These are phyloP conservation scores for Aegilops bicornis DNA, from an alignment of 176 grass and related monocot genomes.

Conservation along the genomic window DNA sequence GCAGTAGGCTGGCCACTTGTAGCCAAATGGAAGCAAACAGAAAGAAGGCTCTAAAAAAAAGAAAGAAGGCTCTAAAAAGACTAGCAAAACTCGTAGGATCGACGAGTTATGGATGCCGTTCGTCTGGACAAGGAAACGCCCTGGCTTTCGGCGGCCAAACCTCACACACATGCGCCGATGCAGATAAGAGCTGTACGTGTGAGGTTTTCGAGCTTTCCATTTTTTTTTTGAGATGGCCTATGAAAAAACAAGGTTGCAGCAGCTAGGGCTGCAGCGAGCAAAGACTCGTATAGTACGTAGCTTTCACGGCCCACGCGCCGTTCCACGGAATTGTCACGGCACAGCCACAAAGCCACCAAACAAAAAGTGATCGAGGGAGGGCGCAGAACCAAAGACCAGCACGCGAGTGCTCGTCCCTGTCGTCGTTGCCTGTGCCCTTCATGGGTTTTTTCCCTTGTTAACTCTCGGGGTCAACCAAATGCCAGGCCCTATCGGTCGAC, in stretches of 20 bases:
- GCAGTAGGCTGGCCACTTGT: neutral
- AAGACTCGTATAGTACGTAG: neutral
- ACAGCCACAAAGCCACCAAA: neutral
- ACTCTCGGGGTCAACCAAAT: constrained; percentile 12
- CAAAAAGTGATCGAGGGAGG: neutral
- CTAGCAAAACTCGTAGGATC: neutral
- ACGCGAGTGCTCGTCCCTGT: constrained; percentile 32
- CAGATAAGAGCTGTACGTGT: neutral
- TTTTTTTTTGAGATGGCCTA: neutral
- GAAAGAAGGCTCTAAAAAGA: neutral
- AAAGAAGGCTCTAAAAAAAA: too few relatives aligned
- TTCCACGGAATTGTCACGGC: neutral
- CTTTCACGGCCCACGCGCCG: constrained; percentile 16
- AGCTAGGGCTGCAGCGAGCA: neutral
- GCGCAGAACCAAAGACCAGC: neutral
- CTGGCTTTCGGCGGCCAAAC: neutral
- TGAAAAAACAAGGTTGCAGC: neutral
- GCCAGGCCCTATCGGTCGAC: neutral
- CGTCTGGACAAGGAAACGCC: neutral
- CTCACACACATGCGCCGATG: neutral
- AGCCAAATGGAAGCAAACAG: neutral
- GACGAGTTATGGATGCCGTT: neutral
- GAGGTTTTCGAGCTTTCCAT: neutral
- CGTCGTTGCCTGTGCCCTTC: constrained; percentile 6
- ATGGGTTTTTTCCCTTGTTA: neutral